Percentiles rank a stretch among this genome's conserved stretches.
These are phyloP conservation scores for Acephala macrosclerotiorum DNA, from an alignment of 2,329 filamentous ascomycete genomes.

Conservation along the genomic window DNA sequence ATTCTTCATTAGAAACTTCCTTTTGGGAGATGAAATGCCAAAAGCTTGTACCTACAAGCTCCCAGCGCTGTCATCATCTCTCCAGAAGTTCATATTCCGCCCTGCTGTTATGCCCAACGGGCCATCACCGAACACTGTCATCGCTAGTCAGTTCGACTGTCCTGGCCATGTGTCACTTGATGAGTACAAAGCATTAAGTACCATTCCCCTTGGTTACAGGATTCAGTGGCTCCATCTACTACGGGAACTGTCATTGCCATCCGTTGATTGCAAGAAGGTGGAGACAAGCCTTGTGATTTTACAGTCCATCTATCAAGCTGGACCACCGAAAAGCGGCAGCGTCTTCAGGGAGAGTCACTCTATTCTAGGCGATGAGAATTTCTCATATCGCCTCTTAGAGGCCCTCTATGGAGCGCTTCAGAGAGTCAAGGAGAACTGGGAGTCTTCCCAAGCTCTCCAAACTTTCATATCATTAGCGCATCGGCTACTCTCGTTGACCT, in stretches of 20 bases:
- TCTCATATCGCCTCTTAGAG: constrained; percentile 45
- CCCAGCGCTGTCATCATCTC: constrained; percentile 12
- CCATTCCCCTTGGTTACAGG: constrained; percentile 54
- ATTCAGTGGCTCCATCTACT: constrained; percentile 65
- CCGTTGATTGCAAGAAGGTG: constrained; percentile 57
- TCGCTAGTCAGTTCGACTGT: constrained; percentile 56
- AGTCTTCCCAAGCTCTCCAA: constrained; percentile 52
- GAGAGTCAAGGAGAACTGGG: constrained; percentile 57
- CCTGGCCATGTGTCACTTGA: constrained; percentile 56
- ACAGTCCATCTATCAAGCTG: constrained; percentile 58
- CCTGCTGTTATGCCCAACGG: constrained; percentile 7
- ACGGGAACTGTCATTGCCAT: constrained; percentile 53
- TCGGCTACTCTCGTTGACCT: constrained; percentile 51
- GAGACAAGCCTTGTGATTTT: constrained; percentile 56
- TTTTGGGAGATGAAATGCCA: neutral
- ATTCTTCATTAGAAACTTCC: constrained; percentile 2
- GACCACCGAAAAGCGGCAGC: constrained; percentile 41
- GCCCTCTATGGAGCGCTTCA: constrained; percentile 43
- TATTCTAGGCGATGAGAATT: constrained; percentile 44
- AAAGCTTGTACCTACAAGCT: constrained; percentile 13
- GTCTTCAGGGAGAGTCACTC: constrained; percentile 47
- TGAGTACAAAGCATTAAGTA: constrained; percentile 60
- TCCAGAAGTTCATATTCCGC: constrained; percentile 17
- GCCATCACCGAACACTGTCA: constrained; percentile 43
- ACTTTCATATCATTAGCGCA: constrained; percentile 50